Conservation (phyloP, 768 basidiomycete species). For the Crassisporium funariophilum region DNA sequence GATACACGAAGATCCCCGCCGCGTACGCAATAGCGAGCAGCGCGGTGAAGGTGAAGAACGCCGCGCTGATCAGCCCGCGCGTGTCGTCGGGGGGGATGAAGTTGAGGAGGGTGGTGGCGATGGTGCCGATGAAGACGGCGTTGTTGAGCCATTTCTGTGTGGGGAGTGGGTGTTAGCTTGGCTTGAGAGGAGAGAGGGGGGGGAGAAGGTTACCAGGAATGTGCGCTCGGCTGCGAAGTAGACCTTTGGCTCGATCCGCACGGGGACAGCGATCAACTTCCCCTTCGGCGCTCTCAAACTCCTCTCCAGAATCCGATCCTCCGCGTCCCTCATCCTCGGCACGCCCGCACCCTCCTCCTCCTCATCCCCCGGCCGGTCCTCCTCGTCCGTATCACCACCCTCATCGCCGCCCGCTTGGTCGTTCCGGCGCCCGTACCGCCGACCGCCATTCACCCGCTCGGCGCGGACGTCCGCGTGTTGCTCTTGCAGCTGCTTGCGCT, state of each 20-base stretch:
- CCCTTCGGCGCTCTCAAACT: constrained; percentile 81
- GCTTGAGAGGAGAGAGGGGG: constrained; percentile 4
- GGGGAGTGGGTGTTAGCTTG: constrained; percentile 6
- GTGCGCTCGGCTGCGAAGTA: constrained; percentile 97
- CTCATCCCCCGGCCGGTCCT: constrained; percentile 31
- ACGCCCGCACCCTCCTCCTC: constrained; percentile 43
- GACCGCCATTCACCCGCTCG: too few relatives aligned
- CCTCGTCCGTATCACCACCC: constrained; percentile 30
- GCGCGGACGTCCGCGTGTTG: neutral
- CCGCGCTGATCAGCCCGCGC: constrained; percentile 82
- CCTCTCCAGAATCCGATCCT: constrained; percentile 62
- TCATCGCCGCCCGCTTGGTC: constrained; percentile 14
- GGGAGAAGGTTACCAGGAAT: constrained; percentile 71
- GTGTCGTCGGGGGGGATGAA: constrained; percentile 75
- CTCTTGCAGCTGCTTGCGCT: constrained; percentile 20
- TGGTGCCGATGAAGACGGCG: constrained; percentile 83
- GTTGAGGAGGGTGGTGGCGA: constrained; percentile 89
- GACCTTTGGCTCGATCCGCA: constrained; percentile 98
- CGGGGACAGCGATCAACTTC: constrained; percentile 89
- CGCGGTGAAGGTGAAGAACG: constrained; percentile 87
- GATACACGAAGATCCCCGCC: constrained; percentile 77
- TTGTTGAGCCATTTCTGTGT: constrained; percentile 87
- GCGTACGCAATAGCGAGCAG: constrained; percentile 88
- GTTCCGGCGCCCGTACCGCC: constrained; percentile 16
- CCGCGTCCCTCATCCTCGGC: constrained; percentile 27